Conservation (phyloP, 2,329 filamentous ascomycete genomes). For the Colletotrichum sp. region DNA sequence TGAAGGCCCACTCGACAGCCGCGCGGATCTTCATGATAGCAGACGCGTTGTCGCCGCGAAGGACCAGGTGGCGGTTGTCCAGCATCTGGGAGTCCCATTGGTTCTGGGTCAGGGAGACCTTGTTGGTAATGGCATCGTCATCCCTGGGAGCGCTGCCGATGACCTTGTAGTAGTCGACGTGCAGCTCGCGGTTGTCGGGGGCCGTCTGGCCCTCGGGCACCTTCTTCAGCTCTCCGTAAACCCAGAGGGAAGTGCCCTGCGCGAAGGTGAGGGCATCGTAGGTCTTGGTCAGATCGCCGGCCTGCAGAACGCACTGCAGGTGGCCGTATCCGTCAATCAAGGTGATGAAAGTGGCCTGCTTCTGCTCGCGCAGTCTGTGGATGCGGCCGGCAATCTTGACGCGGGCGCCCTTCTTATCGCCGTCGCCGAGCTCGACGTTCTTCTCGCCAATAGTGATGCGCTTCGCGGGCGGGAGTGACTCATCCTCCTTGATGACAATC, state of each 20-base stretch:
- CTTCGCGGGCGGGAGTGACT: slow-evolving; percentile 73
- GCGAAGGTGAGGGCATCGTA: slow-evolving; percentile 88
- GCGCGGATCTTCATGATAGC: slow-evolving; percentile 87
- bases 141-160: slow-evolving; percentile 81
- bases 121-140: slow-evolving; percentile 91
- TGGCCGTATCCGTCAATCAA: slow-evolving; percentile 83
- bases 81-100: slow-evolving; percentile 69
- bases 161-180: slow-evolving; percentile 87
- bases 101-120: slow-evolving; percentile 52
- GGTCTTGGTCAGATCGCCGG: slow-evolving; percentile 84
- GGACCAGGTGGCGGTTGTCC: slow-evolving; percentile 82
- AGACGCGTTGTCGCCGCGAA: slow-evolving; percentile 85
- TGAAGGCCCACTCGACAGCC: slow-evolving; percentile 81
- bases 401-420: slow-evolving; percentile 68
- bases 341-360: slow-evolving; percentile 86
- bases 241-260: slow-evolving; percentile 83
- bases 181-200: slow-evolving; percentile 84
- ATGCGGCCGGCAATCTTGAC: slow-evolving; percentile 84
- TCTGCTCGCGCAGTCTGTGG: slow-evolving; percentile 81
- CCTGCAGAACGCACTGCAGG: slow-evolving; percentile 81
- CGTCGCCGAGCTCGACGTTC: slow-evolving; percentile 64
- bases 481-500: slow-evolving; percentile 71
- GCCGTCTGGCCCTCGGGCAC: slow-evolving; percentile 80
- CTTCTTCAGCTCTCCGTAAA: slow-evolving; percentile 83
- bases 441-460: slow-evolving; percentile 79